Base-by-base conservation (phyloP, 306 rosid genomes). In the Acacia confusa region DNA sequence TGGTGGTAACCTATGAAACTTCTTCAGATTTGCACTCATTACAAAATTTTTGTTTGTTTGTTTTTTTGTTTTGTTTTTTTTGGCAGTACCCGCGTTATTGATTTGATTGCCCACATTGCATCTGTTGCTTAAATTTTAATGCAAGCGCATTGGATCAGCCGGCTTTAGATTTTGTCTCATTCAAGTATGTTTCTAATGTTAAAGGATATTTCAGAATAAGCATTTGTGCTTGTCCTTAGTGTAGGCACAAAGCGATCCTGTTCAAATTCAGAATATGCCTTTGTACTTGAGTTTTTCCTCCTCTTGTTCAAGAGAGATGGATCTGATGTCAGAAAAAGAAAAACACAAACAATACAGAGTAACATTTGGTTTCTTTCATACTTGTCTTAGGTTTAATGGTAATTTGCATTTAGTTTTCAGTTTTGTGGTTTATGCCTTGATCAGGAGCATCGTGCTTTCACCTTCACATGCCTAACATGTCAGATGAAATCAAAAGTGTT, bases 61-160 rank as follows among this genome's bases (percentile, higher is more conserved):
- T 27, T 3, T 17, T 44, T 20, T 47, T 79, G 2, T 30, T 30
- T 30, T n/a, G n/a, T n/a, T n/a, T n/a, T n/a, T n/a, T n/a, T n/a
- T n/a, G n/a, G 91, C 94, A 96, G 99, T 76, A 3, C 98, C 70
- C 99, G 99, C 73, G 99, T 96, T 81, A 25, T 96, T 32, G 99
- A 96, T 85, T 84, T 96, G 92, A 96, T 96, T 45, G 84, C 67
- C 27, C 92, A 93, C 92, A 91, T 96, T 4, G 90, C 91, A 78
- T 85, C 94, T 4, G 81, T 81, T 74, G 87, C 86, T 80, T 75
- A 81, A 85, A 20, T 80, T 80, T 72, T 79, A 85, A 52, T 78
- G 86, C 73, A 67, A 65, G 13, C 24, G 25, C 20, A 64, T 70
- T 69, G 81, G 86, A 77, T 57, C 60, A 70, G 38, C 43, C 20